Evolutionary conservation across 2,329 filamentous ascomycete species (phyloP).

Genomic region (Beauveria sp.): DNA sequence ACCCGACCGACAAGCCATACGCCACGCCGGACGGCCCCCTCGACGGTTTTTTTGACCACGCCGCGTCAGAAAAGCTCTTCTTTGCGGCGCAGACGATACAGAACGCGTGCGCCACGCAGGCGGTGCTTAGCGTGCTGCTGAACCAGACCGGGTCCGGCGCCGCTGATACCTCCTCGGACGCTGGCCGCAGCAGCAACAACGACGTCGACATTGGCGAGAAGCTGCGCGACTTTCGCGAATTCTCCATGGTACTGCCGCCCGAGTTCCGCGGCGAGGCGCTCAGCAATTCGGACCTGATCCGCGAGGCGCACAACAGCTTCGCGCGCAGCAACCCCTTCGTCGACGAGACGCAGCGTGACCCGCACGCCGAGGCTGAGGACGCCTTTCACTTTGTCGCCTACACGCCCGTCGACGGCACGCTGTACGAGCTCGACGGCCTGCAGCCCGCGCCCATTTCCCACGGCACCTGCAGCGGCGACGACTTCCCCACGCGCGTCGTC

Average conservation of each 20-base stretch:
- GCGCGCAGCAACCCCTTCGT: conserved; percentile 83
- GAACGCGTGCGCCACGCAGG: conserved; percentile 96
- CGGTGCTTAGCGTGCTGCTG: conserved; percentile 80
- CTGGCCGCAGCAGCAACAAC: conserved; percentile 29
- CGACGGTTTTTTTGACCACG: conserved; percentile 75
- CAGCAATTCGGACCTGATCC: conserved; percentile 59
- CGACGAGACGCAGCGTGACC: conserved; percentile 69
- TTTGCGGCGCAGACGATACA: conserved; percentile 97
- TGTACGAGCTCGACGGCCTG: conserved; percentile 94
- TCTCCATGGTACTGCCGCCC: conserved; percentile 74
- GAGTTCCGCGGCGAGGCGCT: conserved; percentile 58
- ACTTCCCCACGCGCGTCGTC: conserved; percentile 75
- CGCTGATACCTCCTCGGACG: conserved; percentile 38
- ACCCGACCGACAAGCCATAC: conserved; percentile 59
- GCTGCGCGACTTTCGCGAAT: conserved; percentile 75
- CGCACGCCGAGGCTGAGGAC: conserved; percentile 67
- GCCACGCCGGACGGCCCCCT: conserved; percentile 55
- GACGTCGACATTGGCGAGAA: conserved; percentile 62
- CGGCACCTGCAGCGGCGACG: conserved; percentile 59
- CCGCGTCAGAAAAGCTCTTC: conserved; percentile 70
- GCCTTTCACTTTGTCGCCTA: conserved; percentile 98
- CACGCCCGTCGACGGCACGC: conserved; percentile 65
- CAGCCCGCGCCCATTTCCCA: conserved; percentile 90
- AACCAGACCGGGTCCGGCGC: conserved; percentile 58
- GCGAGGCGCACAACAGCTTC: conserved; percentile 83